Percentiles rank a stretch among this genome's conserved stretches.
These are phyloP conservation scores for Quercus glauca DNA, from an alignment of 306 rosid species.

Conservation along the genomic window DNA sequence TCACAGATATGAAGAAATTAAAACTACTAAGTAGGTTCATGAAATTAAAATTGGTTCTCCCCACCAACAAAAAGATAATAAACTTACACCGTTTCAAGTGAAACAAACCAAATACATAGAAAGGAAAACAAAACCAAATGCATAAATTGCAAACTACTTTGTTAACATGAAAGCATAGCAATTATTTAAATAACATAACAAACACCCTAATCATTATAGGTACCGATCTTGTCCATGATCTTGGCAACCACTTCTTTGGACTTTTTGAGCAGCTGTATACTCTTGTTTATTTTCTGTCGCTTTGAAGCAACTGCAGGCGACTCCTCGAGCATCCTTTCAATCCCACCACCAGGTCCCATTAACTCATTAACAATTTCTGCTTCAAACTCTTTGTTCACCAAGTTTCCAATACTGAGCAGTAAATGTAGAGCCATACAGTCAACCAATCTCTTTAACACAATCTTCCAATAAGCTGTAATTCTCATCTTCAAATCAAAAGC, in stretches of 20 bases:
- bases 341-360: constrained; percentile 29
- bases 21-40: no score
- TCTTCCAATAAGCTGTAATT: constrained; percentile 53
- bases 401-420: constrained; percentile 21
- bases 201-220: neutral
- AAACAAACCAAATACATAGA: no score
- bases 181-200: no score
- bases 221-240: constrained; percentile 37
- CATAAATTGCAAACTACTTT: no score
- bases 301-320: constrained; percentile 37
- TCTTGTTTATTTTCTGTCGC: constrained; percentile 30
- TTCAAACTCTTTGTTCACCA: constrained; percentile 39
- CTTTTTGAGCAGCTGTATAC: constrained; percentile 26
- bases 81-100: no score
- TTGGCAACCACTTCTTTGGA: constrained; percentile 24
- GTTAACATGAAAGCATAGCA: no score
- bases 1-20: no score
- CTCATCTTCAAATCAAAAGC: constrained; percentile 53
- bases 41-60: no score
- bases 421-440: constrained; percentile 44
- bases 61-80: no score
- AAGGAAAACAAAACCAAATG: no score
- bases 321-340: constrained; percentile 52
- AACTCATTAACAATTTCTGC: constrained; percentile 33
- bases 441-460: constrained; percentile 38